Conservation (phyloP, 1,284 basidiomycete genomes). For the Apiotrichum domesticum region DNA sequence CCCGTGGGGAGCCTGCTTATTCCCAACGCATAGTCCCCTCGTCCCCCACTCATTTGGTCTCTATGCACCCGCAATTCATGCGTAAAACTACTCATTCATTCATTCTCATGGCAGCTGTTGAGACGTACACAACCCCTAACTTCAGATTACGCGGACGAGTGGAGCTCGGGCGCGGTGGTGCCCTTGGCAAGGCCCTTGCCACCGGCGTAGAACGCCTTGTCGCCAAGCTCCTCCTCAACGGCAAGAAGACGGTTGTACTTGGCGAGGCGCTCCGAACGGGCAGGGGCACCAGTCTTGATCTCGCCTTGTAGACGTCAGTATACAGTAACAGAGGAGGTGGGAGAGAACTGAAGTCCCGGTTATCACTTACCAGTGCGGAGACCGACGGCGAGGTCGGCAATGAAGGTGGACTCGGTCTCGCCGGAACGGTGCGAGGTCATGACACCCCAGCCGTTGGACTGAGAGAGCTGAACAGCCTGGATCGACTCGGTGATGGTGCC, state of each 20-base stretch:
- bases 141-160: slow-evolving; percentile 15
- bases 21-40: too few species aligned
- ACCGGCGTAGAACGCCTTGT: slow-evolving; percentile 64
- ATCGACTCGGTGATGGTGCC: slow-evolving; percentile 98
- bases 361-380: slow-evolving; percentile 56
- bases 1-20: too few species aligned
- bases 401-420: slow-evolving; percentile 93
- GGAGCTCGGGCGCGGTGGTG: slow-evolving; percentile 61
- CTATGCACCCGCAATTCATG: too few species aligned
- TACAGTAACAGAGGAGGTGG: not conserved
- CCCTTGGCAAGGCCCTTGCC: slow-evolving; percentile 74
- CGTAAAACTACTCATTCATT: too few species aligned
- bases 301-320: not conserved
- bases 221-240: slow-evolving; percentile 78
- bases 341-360: not conserved
- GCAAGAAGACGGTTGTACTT: slow-evolving; percentile 75
- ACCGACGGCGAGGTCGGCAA: slow-evolving; percentile 93
- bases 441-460: slow-evolving; percentile 96
- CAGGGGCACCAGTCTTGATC: slow-evolving; percentile 13
- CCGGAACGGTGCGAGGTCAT: slow-evolving; percentile 99
- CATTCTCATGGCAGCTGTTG: too few species aligned
- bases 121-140: too few species aligned
- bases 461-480: slow-evolving; percentile 77
- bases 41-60: too few species aligned
- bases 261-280: slow-evolving; percentile 14